Conservation (phyloP, 306 rosid species). For the Vigna radiata region DNA sequence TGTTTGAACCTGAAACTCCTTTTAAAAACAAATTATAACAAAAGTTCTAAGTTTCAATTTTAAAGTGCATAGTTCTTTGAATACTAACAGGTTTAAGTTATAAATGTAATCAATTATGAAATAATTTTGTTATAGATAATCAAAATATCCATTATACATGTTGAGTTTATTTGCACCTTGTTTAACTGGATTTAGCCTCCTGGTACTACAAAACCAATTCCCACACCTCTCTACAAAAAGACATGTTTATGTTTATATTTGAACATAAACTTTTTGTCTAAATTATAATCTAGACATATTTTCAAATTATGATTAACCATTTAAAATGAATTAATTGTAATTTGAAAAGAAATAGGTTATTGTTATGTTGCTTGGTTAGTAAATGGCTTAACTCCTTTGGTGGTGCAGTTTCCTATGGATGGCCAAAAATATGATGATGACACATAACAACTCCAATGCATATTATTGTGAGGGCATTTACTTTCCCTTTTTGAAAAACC, state of each 20-base stretch:
- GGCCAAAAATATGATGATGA: background rate
- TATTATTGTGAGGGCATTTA: background rate
- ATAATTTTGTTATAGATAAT: too few relatives aligned
- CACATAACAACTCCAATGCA: slow-evolving; percentile 12
- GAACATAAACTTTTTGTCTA: background rate
- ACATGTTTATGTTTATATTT: background rate
- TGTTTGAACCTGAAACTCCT: too few relatives aligned
- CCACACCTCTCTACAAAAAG: background rate
- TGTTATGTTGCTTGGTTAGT: background rate
- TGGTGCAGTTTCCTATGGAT: background rate
- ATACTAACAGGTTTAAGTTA: too few relatives aligned
- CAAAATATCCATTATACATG: too few relatives aligned
- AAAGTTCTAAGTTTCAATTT: too few relatives aligned
- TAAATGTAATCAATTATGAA: too few relatives aligned
- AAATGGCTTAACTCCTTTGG: background rate
- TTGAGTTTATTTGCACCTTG: too few relatives aligned
- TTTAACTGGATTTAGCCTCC: background rate
- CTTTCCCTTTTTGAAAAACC: slow-evolving; percentile 4
- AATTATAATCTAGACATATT: background rate
- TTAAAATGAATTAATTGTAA: background rate
- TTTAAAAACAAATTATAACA: too few relatives aligned
- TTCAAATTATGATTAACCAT: background rate
- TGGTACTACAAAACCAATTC: background rate
- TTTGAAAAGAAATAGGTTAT: background rate
- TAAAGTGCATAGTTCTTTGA: too few relatives aligned